Evolutionary conservation across 495 filamentous ascomycete species (phyloP), one percentile per base, ranked within the genome.

Genomic region (Hypoxylon rickii): DNA sequence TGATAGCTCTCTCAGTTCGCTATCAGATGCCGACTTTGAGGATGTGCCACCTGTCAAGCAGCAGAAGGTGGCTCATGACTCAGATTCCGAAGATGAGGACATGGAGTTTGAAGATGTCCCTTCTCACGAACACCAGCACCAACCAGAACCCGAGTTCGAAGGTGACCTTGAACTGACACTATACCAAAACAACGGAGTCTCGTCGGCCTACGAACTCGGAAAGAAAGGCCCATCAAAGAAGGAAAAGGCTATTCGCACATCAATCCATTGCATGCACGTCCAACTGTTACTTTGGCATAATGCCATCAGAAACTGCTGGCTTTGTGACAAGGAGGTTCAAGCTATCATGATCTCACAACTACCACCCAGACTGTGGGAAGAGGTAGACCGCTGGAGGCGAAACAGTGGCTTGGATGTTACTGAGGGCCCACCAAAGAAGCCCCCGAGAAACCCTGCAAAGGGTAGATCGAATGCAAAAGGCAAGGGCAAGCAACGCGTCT

Each of bases 91-190:
- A 0, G 87, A 92, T 19, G 87, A 88, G 22, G 86, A 85, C 36
- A 78, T 90, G 44, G 89, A 95, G 58, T 96, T 94, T 79, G 93
- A 96, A 75, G 90, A 96, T 74, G 91, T 93, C 19, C 77, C 81
- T 19, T 66, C 79, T 18, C 65, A 59, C 48, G 65, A 71, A 58
- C 67, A 51, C 56, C 67, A 67, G 29, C 55, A 58, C 10, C 24
- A 29, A 3, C 64, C 41, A 10, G 53, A 59, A 2, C 62, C 55
- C 3, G 51, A 66, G n/a, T 15, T 55, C 42, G 59, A 73, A 8
- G 81, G 79, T 10, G 86, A 95, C 69, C 77, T 96, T 2, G 88
- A 94, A 52, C 75, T 96, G 61, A 95, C 87, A 0, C 70, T 96
- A 8, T 79, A 83, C 45, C 78, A 79, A 51, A 82, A 84, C 53